phyloP scores from a whole-genome alignment of 345 rosid species.

The Luvunga scandens region DNA sequence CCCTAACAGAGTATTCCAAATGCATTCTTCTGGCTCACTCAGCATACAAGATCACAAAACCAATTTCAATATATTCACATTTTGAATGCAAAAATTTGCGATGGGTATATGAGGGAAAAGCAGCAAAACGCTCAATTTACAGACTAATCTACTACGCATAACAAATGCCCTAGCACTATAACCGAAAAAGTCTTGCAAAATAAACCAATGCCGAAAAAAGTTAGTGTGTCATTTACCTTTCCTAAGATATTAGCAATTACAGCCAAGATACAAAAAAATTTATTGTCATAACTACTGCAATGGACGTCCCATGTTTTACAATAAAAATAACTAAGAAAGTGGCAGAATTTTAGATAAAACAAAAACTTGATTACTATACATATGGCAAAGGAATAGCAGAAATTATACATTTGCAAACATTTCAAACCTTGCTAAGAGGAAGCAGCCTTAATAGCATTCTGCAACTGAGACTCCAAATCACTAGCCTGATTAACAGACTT shows the following conservation, averaged over 20 bases:
- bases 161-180: neutral
- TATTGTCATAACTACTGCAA: neutral
- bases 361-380: constrained; percentile 1
- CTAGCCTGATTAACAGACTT: constrained; percentile 26
- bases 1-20: too few relatives aligned
- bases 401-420: neutral
- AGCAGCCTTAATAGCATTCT: constrained; percentile 57
- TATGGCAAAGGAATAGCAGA: neutral
- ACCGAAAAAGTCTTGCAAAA: neutral
- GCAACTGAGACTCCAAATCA: constrained; percentile 55
- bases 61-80: neutral
- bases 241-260: neutral
- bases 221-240: neutral
- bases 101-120: neutral
- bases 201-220: neutral
- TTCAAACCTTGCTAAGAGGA: constrained; percentile 30
- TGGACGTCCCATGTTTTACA: neutral
- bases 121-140: neutral
- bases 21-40: neutral
- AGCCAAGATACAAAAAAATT: neutral
- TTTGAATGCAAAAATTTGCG: neutral
- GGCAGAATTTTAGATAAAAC: neutral
- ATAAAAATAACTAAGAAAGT: neutral
- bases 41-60: neutral
- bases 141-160: neutral